These are phyloP conservation scores for Phascolomyces articulosus DNA, from an alignment of 371 early-diverging fungal species.

Conservation along the genomic window DNA sequence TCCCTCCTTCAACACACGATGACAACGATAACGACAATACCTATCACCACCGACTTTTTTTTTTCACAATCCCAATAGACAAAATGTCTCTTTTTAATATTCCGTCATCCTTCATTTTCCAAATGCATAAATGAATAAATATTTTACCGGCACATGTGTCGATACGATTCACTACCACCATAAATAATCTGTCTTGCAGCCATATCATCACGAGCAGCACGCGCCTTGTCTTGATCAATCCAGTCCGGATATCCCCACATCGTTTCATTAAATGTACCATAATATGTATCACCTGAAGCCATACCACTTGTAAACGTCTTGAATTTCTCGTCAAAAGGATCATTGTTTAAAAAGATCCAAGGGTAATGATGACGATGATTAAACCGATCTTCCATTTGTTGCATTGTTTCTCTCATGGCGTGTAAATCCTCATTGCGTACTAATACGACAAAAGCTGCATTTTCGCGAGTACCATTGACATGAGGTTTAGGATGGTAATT, in stretches of 20 bases:
- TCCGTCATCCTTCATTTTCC: too few species aligned
- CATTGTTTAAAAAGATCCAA: conserved; percentile 83
- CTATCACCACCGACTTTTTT: too few species aligned
- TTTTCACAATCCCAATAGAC: too few species aligned
- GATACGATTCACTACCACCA: conserved; percentile 81
- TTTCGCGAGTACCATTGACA: conserved; percentile 11
- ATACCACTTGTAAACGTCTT: conserved; percentile 47
- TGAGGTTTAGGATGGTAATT: conserved; percentile 13
- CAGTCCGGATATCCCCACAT: conserved; percentile 82
- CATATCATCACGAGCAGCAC: conserved; percentile 55
- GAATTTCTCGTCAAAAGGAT: conserved; percentile 77
- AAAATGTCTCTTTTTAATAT: too few species aligned
- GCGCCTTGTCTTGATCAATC: conserved; percentile 73
- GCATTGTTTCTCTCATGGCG: conserved; percentile 66
- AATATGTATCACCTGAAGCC: conserved; percentile 48
- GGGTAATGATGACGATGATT: conserved; percentile 82
- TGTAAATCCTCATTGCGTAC: conserved; percentile 76
- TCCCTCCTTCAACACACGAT: too few species aligned
- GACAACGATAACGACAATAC: too few species aligned
- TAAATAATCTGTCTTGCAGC: conserved; percentile 70
- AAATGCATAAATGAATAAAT: too few species aligned
- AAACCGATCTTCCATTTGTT: conserved; percentile 78
- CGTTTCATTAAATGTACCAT: conserved; percentile 43
- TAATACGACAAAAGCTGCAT: conserved; percentile 64
- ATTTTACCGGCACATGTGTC: conserved; percentile 87